Percentiles rank a stretch among this genome's conserved stretches.
phyloP scores from a whole-genome alignment of 352 stramenopile genomes.

The Phytophthora citricola region DNA sequence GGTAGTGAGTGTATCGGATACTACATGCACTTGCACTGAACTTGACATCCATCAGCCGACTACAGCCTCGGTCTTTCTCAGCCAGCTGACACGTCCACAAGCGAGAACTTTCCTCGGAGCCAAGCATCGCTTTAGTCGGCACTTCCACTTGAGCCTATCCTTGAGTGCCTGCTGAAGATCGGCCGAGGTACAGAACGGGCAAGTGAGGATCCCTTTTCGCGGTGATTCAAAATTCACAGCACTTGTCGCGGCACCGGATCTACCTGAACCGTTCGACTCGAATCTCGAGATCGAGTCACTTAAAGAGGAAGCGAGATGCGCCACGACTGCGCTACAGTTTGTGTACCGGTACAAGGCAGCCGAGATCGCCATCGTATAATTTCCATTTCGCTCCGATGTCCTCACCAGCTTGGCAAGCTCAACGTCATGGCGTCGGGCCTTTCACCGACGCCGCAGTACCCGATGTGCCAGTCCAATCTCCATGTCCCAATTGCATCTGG shows the following conservation, averaged over 20 bases:
- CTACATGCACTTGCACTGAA: not conserved
- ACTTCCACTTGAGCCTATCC: constrained; percentile 16
- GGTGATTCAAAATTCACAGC: constrained; percentile 29
- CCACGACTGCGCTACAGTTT: too few species aligned
- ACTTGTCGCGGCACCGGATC: constrained; percentile 32
- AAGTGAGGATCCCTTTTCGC: constrained; percentile 22
- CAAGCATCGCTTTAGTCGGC: constrained; percentile 20
- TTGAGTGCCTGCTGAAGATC: constrained; percentile 18
- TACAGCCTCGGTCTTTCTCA: constrained; percentile 28
- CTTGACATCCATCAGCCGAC: constrained; percentile 23
- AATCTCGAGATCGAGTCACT: too few species aligned
- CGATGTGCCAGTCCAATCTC: constrained; percentile 21
- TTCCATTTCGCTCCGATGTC: not conserved
- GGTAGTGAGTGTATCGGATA: not conserved
- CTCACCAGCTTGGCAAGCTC: not conserved
- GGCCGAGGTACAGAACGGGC: constrained; percentile 3
- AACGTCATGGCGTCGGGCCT: not conserved
- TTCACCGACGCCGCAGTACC: not conserved
- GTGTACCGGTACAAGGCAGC: not conserved
- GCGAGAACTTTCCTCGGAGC: constrained; percentile 13
- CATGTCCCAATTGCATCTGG: constrained; percentile 32
- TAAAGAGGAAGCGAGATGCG: not conserved
- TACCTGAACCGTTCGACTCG: constrained; percentile 6
- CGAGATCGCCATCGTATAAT: not conserved
- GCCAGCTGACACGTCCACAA: constrained; percentile 19